phyloP scores from a whole-genome alignment of 192 early-diverging fungal genomes.

The Mortierella alpina region DNA sequence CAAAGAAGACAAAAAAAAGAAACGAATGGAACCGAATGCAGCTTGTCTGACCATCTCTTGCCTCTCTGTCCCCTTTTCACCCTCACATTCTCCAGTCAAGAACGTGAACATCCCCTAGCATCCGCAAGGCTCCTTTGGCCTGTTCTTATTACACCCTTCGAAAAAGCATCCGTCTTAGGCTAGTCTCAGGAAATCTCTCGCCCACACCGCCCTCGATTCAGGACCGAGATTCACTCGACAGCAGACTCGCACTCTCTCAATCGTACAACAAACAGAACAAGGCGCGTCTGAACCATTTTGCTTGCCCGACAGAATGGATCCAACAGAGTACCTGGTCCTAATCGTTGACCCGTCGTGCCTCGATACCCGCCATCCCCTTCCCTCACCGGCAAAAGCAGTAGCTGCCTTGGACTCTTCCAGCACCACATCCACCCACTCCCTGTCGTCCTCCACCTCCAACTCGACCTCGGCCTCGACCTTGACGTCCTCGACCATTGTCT shows the following conservation, averaged over 20 bases:
- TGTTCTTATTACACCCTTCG: no score
- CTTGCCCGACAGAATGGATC: conserved; percentile 18
- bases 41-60: not conserved
- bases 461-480: not conserved
- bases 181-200: no score
- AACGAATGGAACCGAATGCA: not conserved
- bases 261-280: not conserved
- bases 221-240: no score
- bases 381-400: conserved; percentile 10
- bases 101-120: no score
- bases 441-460: conserved; percentile 28
- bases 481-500: conserved; percentile 12
- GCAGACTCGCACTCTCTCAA: no score
- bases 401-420: conserved; percentile 8
- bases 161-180: no score
- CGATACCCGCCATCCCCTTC: conserved; percentile 14
- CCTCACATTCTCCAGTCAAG: no score
- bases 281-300: no score
- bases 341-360: conserved; percentile 15
- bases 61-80: no score
- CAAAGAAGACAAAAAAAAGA: not conserved
- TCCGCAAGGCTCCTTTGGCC: no score
- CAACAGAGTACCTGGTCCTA: conserved; percentile 28
- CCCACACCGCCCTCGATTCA: no score
- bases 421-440: conserved; percentile 24